Percentiles rank a stretch among this genome's conserved stretches.
These are phyloP conservation scores for Clonostachys chloroleuca DNA, from an alignment of 2,329 filamentous ascomycete species.

Conservation along the genomic window DNA sequence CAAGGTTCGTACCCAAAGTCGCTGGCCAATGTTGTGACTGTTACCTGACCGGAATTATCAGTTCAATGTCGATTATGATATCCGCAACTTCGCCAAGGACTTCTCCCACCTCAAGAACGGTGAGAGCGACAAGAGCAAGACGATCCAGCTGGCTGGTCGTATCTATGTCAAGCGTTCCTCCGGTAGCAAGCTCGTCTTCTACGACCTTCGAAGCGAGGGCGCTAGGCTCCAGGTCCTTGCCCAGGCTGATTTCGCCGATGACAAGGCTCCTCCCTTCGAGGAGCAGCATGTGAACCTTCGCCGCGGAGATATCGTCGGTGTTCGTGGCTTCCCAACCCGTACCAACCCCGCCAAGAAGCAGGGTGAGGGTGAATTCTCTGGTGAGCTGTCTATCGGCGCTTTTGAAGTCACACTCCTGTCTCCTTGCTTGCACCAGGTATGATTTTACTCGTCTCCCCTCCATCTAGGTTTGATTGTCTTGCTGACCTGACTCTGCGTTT, in stretches of 20 bases:
- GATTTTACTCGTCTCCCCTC: conserved; percentile 47
- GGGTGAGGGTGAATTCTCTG: conserved; percentile 59
- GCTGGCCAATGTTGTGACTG: not conserved
- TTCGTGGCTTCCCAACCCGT: conserved; percentile 34
- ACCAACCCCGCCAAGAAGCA: conserved; percentile 88
- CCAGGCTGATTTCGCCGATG: conserved; percentile 73
- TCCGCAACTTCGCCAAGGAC: conserved; percentile 74
- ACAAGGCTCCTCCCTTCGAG: conserved; percentile 65
- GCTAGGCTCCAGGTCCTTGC: conserved; percentile 86
- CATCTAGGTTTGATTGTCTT: not conserved
- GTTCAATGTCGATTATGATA: conserved; percentile 81
- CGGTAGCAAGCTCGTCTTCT: conserved; percentile 85
- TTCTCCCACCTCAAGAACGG: conserved; percentile 83
- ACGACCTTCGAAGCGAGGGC: conserved; percentile 56
- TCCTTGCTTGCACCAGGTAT: conserved; percentile 71
- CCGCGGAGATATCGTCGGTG: conserved; percentile 86
- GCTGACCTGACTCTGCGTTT: not conserved
- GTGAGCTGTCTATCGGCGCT: conserved; percentile 92
- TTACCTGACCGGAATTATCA: conserved; percentile 7
- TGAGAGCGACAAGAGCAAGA: conserved; percentile 71
- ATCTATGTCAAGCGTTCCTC: conserved; percentile 85
- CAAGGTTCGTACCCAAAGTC: conserved; percentile 37
- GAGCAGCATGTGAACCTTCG: conserved; percentile 86
- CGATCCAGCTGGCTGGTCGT: conserved; percentile 74
- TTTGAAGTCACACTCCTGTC: conserved; percentile 80